phyloP scores from a whole-genome alignment of 2,329 filamentous ascomycete genomes.

The Fusarium udum region DNA sequence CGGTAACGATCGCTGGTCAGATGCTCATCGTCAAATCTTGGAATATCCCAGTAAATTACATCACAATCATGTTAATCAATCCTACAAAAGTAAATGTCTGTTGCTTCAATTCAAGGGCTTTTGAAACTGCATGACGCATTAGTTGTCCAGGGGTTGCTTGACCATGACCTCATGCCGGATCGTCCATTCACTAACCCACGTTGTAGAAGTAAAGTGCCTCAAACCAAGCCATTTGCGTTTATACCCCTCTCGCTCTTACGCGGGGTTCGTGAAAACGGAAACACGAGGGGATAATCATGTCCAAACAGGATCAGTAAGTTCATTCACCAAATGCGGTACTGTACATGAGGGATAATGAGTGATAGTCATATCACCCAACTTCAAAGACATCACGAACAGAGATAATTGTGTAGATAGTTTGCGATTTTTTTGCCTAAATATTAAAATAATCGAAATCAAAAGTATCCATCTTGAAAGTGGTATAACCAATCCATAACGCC shows the following conservation, averaged over 20 bases:
- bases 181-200: constrained; percentile 21
- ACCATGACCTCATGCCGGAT: constrained; percentile 42
- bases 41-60: constrained; percentile 9
- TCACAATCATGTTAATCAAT: background rate
- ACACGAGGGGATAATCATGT: constrained; percentile 11
- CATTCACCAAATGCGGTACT: background rate
- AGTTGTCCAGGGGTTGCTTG: constrained; percentile 26
- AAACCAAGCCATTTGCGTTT: constrained; percentile 25
- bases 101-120: background rate
- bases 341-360: no score
- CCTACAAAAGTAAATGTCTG: background rate
- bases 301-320: background rate
- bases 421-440: constrained; percentile 37
- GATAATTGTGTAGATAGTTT: constrained; percentile 21
- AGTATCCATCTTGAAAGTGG: constrained; percentile 33
- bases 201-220: constrained; percentile 24
- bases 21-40: background rate
- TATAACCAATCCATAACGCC: constrained; percentile 30
- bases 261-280: constrained; percentile 16
- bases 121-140: constrained; percentile 40
- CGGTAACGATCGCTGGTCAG: background rate
- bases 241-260: constrained; percentile 13
- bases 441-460: constrained; percentile 27
- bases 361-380: no score
- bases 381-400: background rate